phyloP scores from a whole-genome alignment of 2,329 filamentous ascomycete species.

The Xylaria sp. region DNA sequence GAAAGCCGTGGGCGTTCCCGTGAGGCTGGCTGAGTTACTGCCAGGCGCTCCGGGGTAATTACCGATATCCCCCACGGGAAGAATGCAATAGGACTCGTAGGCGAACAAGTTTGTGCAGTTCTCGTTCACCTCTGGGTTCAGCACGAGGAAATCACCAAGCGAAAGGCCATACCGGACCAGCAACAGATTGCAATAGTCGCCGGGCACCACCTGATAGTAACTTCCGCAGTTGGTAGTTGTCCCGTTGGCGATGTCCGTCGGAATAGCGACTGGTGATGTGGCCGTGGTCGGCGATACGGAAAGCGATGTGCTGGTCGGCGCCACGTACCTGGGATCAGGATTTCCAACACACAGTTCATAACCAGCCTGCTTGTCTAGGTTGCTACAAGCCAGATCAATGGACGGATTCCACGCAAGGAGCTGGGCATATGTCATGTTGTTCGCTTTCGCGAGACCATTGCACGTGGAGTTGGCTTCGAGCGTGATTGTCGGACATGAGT shows the following conservation, averaged over 20 bases:
- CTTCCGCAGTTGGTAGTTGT: constrained; percentile 43
- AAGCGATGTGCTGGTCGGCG: constrained; percentile 9
- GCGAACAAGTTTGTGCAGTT: constrained; percentile 51
- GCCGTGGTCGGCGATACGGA: not conserved
- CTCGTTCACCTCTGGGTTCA: constrained; percentile 48
- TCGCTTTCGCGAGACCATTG: constrained; percentile 26
- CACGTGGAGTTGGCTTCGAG: constrained; percentile 7
- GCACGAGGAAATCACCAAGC: constrained; percentile 48
- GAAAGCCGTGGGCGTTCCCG: not conserved
- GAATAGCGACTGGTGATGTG: constrained; percentile 37
- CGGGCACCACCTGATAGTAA: constrained; percentile 46
- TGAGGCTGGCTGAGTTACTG: not conserved
- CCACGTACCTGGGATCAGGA: constrained; percentile 23
- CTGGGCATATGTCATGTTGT: constrained; percentile 37
- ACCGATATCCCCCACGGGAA: constrained; percentile 43
- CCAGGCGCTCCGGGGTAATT: constrained; percentile 19
- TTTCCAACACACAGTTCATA: constrained; percentile 39
- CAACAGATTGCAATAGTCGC: constrained; percentile 51
- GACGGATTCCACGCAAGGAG: constrained; percentile 43
- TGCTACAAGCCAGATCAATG: constrained; percentile 39
- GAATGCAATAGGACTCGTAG: constrained; percentile 49
- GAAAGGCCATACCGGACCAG: constrained; percentile 47
- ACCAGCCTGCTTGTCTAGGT: constrained; percentile 38
- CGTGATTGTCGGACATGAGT: constrained; percentile 35
- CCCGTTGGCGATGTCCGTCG: constrained; percentile 43